Conservation (phyloP, 257 asterid species). For the Solanum pinnatisectum region DNA sequence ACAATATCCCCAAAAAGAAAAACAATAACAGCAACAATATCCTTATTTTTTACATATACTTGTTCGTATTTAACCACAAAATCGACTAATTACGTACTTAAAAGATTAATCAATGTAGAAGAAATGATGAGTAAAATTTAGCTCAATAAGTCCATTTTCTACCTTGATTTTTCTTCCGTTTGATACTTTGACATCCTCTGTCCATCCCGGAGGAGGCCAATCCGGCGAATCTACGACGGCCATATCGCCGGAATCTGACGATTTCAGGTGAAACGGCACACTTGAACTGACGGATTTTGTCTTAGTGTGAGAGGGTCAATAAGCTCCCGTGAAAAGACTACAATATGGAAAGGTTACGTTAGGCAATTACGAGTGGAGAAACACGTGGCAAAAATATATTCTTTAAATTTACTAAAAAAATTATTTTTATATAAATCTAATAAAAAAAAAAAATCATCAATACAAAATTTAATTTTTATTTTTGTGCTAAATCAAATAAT, state of each 20-base stretch:
- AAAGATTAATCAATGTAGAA: neutral
- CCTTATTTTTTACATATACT: neutral
- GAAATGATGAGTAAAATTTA: neutral
- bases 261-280: neutral
- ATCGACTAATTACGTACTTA: neutral
- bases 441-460: neutral
- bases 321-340: neutral
- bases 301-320: neutral
- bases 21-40: neutral
- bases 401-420: neutral
- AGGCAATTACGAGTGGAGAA: neutral
- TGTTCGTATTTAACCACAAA: neutral
- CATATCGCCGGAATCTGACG: conserved; percentile 30
- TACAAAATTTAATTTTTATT: neutral
- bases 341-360: neutral
- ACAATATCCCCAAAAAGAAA: neutral
- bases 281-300: neutral
- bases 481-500: neutral
- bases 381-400: neutral
- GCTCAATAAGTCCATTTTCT: neutral
- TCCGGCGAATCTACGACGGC: conserved; percentile 25
- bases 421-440: neutral
- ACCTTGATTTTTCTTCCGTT: conserved; percentile 57
- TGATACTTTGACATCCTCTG: conserved; percentile 27
- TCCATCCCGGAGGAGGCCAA: conserved; percentile 56